These are phyloP conservation scores for Hypoxylon sp. DNA, from an alignment of 2,329 filamentous ascomycete species.

Conservation along the genomic window DNA sequence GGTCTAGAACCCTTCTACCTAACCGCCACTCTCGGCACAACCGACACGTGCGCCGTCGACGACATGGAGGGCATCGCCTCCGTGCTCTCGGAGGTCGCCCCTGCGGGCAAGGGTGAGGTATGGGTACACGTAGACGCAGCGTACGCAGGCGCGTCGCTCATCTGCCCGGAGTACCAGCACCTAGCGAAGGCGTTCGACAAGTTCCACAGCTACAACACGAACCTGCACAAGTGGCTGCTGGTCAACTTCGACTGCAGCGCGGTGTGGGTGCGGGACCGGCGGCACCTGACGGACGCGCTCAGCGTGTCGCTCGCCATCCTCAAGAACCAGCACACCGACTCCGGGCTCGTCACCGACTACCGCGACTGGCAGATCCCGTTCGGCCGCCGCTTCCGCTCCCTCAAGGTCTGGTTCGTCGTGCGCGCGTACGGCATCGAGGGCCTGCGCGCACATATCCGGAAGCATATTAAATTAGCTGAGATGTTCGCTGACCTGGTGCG, in stretches of 20 bases:
- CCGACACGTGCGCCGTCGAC: constrained; percentile 89
- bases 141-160: constrained; percentile 88
- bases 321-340: constrained; percentile 83
- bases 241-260: constrained; percentile 92
- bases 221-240: constrained; percentile 98
- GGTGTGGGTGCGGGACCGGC: constrained; percentile 82
- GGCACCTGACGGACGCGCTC: constrained; percentile 83
- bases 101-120: constrained; percentile 64
- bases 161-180: constrained; percentile 84
- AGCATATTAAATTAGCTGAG: constrained; percentile 78
- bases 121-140: constrained; percentile 97
- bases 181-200: constrained; percentile 72
- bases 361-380: constrained; percentile 98
- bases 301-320: constrained; percentile 86
- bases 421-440: constrained; percentile 85
- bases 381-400: constrained; percentile 85
- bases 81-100: constrained; percentile 57
- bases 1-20: constrained; percentile 89
- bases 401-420: constrained; percentile 97
- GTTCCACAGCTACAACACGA: constrained; percentile 93
- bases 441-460: constrained; percentile 79
- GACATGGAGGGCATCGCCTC: constrained; percentile 79
- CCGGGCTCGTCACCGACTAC: constrained; percentile 91
- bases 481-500: constrained; percentile 74
- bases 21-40: constrained; percentile 87